A percentile compares a stretch with the other conserved stretches of the same genome.
Conservation (phyloP, 805 yeast genomes). For the Ogataea thermomethanolica region DNA sequence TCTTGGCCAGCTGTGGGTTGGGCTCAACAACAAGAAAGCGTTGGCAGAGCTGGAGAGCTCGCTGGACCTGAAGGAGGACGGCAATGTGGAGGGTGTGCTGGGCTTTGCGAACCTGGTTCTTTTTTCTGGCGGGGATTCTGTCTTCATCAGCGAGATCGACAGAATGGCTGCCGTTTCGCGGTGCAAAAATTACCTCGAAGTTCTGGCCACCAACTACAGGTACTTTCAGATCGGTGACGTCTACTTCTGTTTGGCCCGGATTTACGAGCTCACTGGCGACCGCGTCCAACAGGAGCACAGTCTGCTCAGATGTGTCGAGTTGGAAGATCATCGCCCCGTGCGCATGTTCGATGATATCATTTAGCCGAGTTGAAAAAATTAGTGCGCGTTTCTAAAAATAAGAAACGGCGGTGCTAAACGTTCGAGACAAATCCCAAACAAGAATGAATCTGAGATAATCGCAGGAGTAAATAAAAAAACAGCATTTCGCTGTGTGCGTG, state of each 20-base stretch:
- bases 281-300: constrained; percentile 41
- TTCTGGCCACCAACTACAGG: constrained; percentile 37
- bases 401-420: constrained; percentile 5
- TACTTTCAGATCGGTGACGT: constrained; percentile 50
- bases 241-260: constrained; percentile 63
- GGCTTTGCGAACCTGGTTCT: constrained; percentile 53
- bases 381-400: constrained; percentile 2
- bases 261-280: constrained; percentile 61
- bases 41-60: constrained; percentile 64
- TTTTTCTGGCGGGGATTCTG: constrained; percentile 19
- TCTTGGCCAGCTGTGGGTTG: constrained; percentile 43
- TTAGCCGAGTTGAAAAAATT: neutral
- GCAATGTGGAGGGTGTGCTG: constrained; percentile 48
- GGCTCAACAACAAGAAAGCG: constrained; percentile 38
- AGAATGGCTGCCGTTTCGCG: constrained; percentile 58
- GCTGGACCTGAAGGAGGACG: constrained; percentile 42
- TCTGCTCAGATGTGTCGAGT: constrained; percentile 60
- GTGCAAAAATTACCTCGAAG: constrained; percentile 44
- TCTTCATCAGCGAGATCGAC: constrained; percentile 54
- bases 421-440: constrained; percentile 9
- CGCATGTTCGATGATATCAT: constrained; percentile 26
- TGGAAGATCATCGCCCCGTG: constrained; percentile 61
- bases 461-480: constrained; percentile 2
- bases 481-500: neutral
- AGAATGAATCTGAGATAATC: constrained; percentile 2